A percentile compares a stretch with the other conserved stretches of the same genome.
Evolutionary conservation across 352 stramenopile genomes (phyloP).

Genomic region (Vaucheria bursata): DNA sequence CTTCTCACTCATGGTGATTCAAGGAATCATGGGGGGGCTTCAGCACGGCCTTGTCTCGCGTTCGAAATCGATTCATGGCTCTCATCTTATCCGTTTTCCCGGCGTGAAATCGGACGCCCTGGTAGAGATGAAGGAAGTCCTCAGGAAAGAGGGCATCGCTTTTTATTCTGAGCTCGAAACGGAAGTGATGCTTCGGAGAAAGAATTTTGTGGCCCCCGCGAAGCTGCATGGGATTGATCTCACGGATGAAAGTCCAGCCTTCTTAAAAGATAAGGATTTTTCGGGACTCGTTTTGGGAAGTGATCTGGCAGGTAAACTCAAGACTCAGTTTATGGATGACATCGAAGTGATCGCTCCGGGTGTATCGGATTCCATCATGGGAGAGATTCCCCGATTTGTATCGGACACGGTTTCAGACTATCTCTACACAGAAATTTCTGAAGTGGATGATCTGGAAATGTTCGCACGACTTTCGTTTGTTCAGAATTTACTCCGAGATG

Average conservation of each 20-base stretch:
- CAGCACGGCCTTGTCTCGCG: neutral
- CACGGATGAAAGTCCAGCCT: neutral
- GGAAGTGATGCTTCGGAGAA: neutral
- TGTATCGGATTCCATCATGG: neutral
- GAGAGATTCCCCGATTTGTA: neutral
- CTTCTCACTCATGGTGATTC: neutral
- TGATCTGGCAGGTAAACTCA: neutral
- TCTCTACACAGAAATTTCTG: neutral
- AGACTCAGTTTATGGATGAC: neutral
- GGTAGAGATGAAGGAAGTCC: neutral
- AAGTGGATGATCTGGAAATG: neutral
- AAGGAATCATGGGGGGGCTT: slow-evolving; percentile 1
- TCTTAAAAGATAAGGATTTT: neutral
- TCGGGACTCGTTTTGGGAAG: neutral
- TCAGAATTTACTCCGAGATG: neutral
- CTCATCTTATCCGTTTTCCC: neutral
- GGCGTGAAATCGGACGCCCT: no score
- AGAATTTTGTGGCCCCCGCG: neutral
- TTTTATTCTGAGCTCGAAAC: neutral
- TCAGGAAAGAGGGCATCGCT: neutral
- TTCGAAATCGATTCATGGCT: neutral
- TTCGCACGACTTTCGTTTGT: neutral
- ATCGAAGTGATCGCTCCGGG: neutral
- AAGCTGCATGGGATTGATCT: neutral
- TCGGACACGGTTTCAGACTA: neutral